phyloP scores from a whole-genome alignment of 2,329 filamentous ascomycete species.

The Hymenoscyphus scutula region DNA sequence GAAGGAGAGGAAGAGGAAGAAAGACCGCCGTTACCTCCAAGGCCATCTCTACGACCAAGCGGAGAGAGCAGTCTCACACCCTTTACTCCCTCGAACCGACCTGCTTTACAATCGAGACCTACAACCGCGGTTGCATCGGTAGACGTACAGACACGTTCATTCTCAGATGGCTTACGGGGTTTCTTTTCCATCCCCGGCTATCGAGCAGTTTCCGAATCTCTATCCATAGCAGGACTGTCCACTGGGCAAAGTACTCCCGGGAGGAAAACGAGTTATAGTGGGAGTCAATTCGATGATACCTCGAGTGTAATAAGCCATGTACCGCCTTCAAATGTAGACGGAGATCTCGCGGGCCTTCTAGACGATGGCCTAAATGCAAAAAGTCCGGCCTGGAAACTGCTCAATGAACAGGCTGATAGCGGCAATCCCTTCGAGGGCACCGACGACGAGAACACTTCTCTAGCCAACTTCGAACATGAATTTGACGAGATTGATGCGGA shows the following conservation, averaged over 20 bases:
- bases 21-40: constrained; percentile 46
- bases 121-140: constrained; percentile 83
- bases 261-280: constrained; percentile 36
- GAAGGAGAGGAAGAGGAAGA: constrained; percentile 34
- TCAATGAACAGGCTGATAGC: constrained; percentile 60
- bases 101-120: constrained; percentile 56
- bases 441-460: constrained; percentile 49
- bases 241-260: constrained; percentile 28
- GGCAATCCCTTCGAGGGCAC: constrained; percentile 60
- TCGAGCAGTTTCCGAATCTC: constrained; percentile 33
- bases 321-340: constrained; percentile 50
- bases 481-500: constrained; percentile 72
- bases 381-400: constrained; percentile 66
- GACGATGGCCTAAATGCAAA: constrained; percentile 65
- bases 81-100: constrained; percentile 34
- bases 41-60: constrained; percentile 38
- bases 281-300: constrained; percentile 49
- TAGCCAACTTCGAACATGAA: constrained; percentile 70
- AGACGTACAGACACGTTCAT: constrained; percentile 74
- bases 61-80: constrained; percentile 22
- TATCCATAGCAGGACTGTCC: constrained; percentile 28
- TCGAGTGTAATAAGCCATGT: constrained; percentile 49
- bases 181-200: constrained; percentile 51
- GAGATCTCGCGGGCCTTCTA: constrained; percentile 80
- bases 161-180: constrained; percentile 66